phyloP scores from a whole-genome alignment of 805 yeast species.

The Candida tallmaniae region DNA sequence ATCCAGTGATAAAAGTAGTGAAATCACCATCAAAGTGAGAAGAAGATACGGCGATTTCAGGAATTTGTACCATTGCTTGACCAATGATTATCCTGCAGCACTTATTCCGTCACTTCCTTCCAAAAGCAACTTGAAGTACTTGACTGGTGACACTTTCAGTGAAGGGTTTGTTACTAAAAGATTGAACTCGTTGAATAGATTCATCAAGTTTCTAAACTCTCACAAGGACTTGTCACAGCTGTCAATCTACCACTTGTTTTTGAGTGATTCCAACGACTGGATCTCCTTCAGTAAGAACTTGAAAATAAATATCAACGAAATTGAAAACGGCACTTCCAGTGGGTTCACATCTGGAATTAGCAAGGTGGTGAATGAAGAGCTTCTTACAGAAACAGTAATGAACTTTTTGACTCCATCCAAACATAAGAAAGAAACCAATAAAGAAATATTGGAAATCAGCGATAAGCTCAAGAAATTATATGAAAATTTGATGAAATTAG shows the following conservation, averaged over 20 bases:
- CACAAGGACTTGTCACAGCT: slow-evolving; percentile 74
- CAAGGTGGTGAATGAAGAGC: slow-evolving; percentile 57
- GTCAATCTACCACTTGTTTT: slow-evolving; percentile 62
- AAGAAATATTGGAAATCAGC: slow-evolving; percentile 54
- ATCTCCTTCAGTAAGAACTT: slow-evolving; percentile 57
- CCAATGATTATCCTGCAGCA: slow-evolving; percentile 77
- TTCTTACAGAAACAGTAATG: slow-evolving; percentile 86
- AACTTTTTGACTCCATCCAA: slow-evolving; percentile 79
- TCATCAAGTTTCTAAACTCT: slow-evolving; percentile 62
- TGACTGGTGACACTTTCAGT: slow-evolving; percentile 90
- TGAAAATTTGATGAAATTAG: slow-evolving; percentile 76
- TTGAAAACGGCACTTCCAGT: slow-evolving; percentile 9
- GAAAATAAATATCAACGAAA: slow-evolving; percentile 26
- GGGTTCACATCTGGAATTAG: slow-evolving; percentile 25
- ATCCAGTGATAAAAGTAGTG: slow-evolving; percentile 17
- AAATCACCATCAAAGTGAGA: slow-evolving; percentile 47
- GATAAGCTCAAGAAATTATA: slow-evolving; percentile 81
- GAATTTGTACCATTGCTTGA: slow-evolving; percentile 66
- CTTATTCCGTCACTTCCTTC: slow-evolving; percentile 94
- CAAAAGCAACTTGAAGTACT: slow-evolving; percentile 83
- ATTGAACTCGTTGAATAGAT: slow-evolving; percentile 73
- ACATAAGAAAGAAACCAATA: slow-evolving; percentile 71
- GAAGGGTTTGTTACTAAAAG: slow-evolving; percentile 79
- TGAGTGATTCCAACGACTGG: slow-evolving; percentile 73
- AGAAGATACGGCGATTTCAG: slow-evolving; percentile 87